phyloP scores from a whole-genome alignment of 768 basidiomycete species.

The Lentinula lateritia region DNA sequence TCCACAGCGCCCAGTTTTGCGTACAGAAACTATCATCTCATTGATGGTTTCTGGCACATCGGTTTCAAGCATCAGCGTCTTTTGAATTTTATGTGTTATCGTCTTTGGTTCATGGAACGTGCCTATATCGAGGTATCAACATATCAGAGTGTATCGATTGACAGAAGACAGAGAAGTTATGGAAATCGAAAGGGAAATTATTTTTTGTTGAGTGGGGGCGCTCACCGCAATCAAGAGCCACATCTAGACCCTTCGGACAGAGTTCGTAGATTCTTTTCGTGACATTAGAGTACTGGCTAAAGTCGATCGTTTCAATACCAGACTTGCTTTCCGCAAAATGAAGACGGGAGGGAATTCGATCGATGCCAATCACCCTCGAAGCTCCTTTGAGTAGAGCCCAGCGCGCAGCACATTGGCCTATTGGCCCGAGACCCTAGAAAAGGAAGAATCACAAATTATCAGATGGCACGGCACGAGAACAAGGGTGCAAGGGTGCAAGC shows the following conservation, averaged over 20 bases:
- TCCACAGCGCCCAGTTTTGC: constrained; percentile 56
- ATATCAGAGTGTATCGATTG: neutral
- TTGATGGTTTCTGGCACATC: constrained; percentile 62
- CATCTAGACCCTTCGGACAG: constrained; percentile 61
- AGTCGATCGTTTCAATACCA: constrained; percentile 55
- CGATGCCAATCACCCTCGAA: constrained; percentile 65
- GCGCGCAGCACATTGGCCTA: constrained; percentile 51
- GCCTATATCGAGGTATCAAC: constrained; percentile 17
- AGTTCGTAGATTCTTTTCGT: constrained; percentile 52
- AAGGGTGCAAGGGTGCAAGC: no score
- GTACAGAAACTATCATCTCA: constrained; percentile 39
- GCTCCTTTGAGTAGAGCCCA: constrained; percentile 69
- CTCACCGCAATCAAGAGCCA: constrained; percentile 48
- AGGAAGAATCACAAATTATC: no score
- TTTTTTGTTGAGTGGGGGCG: no score
- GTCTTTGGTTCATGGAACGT: constrained; percentile 72
- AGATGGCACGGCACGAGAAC: no score
- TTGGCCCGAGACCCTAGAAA: neutral
- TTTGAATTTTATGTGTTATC: constrained; percentile 59
- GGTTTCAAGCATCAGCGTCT: constrained; percentile 69
- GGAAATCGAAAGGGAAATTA: no score
- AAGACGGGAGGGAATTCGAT: constrained; percentile 47
- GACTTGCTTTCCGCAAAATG: constrained; percentile 35
- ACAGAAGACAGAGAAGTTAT: no score
- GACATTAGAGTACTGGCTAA: constrained; percentile 43